Percentiles rank a stretch among this genome's conserved stretches.
These are phyloP conservation scores for Wickerhamiella domercqiae DNA, from an alignment of 805 yeast genomes.

Conservation along the genomic window DNA sequence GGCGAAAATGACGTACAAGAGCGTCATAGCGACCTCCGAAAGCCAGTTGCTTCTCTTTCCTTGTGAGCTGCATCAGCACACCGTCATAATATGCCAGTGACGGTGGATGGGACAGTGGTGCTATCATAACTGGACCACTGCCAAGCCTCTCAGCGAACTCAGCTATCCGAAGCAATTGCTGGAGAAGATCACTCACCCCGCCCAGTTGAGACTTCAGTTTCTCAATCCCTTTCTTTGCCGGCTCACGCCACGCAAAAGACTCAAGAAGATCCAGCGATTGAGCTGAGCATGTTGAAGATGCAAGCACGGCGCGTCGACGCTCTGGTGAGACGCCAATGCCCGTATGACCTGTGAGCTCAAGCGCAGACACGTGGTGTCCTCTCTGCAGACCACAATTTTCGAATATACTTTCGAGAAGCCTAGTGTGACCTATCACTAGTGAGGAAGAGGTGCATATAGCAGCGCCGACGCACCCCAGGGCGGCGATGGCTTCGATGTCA, in stretches of 20 bases:
- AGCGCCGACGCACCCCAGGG: constrained; percentile 33
- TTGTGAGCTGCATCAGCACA: constrained; percentile 73
- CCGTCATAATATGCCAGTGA: constrained; percentile 46
- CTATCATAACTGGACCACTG: constrained; percentile 37
- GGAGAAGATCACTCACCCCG: constrained; percentile 60
- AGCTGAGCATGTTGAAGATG: constrained; percentile 60
- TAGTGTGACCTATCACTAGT: constrained; percentile 66
- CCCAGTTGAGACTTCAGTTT: constrained; percentile 53
- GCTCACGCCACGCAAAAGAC: constrained; percentile 59
- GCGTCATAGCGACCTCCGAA: constrained; percentile 92
- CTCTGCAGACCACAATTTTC: constrained; percentile 71
- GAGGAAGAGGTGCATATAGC: constrained; percentile 24
- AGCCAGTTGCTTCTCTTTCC: constrained; percentile 38
- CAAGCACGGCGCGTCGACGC: constrained; percentile 37
- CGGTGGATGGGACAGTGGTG: constrained; percentile 64
- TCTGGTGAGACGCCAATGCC: constrained; percentile 52
- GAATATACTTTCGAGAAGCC: constrained; percentile 56
- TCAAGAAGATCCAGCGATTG: constrained; percentile 72
- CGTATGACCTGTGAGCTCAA: constrained; percentile 57
- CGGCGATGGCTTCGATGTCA: constrained; percentile 82
- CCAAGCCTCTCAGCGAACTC: constrained; percentile 42
- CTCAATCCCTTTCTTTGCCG: constrained; percentile 45
- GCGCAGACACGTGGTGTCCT: constrained; percentile 54
- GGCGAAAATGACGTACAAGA: constrained; percentile 50
- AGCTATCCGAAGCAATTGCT: constrained; percentile 44